Evolutionary conservation across 2,329 filamentous ascomycete species (phyloP), one percentile per base, ranked within the genome.

Genomic region (Alternaria postmessia): DNA sequence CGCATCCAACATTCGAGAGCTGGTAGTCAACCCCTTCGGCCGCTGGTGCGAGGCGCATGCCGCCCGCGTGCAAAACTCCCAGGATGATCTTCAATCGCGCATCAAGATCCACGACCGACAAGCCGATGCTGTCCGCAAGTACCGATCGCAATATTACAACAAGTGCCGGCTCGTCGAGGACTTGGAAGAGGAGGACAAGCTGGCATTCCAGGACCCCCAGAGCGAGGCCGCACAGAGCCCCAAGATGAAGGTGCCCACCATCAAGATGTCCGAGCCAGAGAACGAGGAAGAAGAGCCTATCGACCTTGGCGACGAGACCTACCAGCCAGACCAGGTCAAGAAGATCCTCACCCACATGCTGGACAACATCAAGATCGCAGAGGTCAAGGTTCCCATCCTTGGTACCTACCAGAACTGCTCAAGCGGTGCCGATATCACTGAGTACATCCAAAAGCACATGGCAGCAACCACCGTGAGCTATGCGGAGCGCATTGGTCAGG

Each of bases 11-110:
- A 98, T 99, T 75, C 91, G 94, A 65, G 94, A 99, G 79, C 87
- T 99, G 18, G 95, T 99, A 51, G 91, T 99, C 26, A 91, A 91
- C 71, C 96, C 95, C 7, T 99, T 99, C 80, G 88, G 93, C 61
- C 89, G 93, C 74, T 99, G 95, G 95, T 96, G 94, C 81, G 94
- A 97, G 72, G 91, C 94, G 59, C 95, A 99, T 81, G 94, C 96
- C 70, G 86, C 88, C 64, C 91, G 95, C 66, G 88, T 99, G 59
- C 92, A 97, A 77, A 92, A 93, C 73, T 97, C 93, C 22, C 94
- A 99, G 77, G 95, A 98, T 70, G 94, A 97, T 72, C 87, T 99
- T 22, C 94, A 98, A 79, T 81, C 85, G 48, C 91, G 93, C 59
- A 94, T 98, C 80, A 97, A 97, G 83, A 87, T 91, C 63, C 93